Evolutionary conservation across 192 early-diverging fungal species (phyloP).

Genomic region (Coemansia sp.): DNA sequence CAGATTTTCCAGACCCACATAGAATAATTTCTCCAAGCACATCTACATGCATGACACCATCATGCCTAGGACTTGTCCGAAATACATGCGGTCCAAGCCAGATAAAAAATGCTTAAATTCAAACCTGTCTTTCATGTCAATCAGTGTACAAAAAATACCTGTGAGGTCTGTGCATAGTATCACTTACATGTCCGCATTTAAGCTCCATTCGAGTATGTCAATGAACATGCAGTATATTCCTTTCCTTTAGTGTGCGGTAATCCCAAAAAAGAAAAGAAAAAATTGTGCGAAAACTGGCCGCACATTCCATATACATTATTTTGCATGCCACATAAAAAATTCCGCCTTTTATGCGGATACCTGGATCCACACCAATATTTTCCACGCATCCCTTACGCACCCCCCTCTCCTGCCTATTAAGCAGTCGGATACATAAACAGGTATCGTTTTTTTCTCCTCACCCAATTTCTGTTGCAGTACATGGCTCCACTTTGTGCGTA

Average conservation of each 20-base stretch:
- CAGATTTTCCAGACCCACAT: not conserved
- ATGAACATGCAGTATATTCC: not conserved
- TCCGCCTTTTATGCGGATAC: conserved; percentile 2
- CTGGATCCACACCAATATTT: not conserved
- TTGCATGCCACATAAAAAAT: not conserved
- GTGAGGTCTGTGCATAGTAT: not conserved
- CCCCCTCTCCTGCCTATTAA: not conserved
- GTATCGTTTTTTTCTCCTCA: not conserved
- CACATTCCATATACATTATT: not conserved
- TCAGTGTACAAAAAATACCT: not conserved
- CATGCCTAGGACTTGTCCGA: not conserved
- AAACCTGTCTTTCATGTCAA: not conserved
- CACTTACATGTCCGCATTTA: not conserved
- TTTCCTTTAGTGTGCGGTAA: not conserved
- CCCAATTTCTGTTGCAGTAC: not conserved
- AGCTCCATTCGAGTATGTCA: too few species aligned
- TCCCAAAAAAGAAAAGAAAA: not conserved
- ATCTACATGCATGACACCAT: conserved; percentile 1
- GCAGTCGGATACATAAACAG: conserved; percentile 3
- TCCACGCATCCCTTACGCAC: not conserved
- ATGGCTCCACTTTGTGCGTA: not conserved
- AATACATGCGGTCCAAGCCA: not conserved
- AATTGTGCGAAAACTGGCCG: not conserved
- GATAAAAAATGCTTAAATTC: not conserved
- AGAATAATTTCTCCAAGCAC: not conserved